Evolutionary conservation across 306 rosid species (phyloP).

Genomic region (Abrus pulchellus): DNA sequence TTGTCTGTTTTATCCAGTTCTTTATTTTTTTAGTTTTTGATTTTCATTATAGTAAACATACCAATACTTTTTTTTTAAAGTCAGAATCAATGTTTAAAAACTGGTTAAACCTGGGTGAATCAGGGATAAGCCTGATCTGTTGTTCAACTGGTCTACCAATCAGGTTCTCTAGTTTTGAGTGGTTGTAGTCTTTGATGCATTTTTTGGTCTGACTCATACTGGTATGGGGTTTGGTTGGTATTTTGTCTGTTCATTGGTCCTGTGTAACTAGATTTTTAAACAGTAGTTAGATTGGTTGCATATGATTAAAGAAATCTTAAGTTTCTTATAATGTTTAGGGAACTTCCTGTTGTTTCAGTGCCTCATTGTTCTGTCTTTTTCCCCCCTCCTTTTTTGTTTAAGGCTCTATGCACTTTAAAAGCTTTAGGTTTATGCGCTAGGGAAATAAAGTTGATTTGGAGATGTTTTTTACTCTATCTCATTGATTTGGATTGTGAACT

Average conservation of each 20-base stretch:
- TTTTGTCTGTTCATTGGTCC: conserved; percentile 16
- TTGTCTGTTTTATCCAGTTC: not conserved
- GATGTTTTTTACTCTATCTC: not conserved
- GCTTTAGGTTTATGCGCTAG: not conserved
- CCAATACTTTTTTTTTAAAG: not conserved
- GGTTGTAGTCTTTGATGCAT: conserved; percentile 2
- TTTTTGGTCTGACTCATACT: conserved; percentile 19
- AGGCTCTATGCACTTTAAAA: not conserved
- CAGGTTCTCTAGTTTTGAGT: not conserved
- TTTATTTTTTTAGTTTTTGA: not conserved
- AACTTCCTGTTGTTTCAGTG: not conserved
- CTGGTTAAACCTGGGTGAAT: conserved; percentile 1
- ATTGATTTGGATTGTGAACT: too few relatives aligned
- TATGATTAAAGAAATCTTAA: conserved; percentile 18
- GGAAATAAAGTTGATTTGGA: not conserved
- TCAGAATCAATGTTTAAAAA: not conserved
- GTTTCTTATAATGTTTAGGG: not conserved
- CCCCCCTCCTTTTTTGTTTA: not conserved
- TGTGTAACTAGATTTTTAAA: not conserved
- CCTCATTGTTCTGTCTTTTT: not conserved
- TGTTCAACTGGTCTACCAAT: not conserved
- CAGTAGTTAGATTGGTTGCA: conserved; percentile 10
- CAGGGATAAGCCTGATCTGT: not conserved
- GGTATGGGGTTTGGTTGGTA: conserved; percentile 26
- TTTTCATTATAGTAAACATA: not conserved